Evolutionary conservation across 1,284 basidiomycete species (phyloP), one percentile per base, ranked within the genome.

Genomic region (Phellinidium pouzarii): DNA sequence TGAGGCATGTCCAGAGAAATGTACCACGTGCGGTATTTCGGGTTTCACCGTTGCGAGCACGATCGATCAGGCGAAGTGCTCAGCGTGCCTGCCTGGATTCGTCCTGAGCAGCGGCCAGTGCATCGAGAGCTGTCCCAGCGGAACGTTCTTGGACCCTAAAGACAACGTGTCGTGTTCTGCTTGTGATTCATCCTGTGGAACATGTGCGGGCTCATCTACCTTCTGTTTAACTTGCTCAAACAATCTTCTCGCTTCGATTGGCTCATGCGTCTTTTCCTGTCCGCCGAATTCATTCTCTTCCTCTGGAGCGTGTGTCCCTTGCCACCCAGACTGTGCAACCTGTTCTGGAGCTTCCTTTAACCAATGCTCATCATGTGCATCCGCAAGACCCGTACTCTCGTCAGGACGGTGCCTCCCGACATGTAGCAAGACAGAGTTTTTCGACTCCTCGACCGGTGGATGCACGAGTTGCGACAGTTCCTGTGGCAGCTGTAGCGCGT

Each of bases 311-410:
- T 92, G 89, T 66, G 61, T 82, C 48, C 59, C 78, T 2, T 92
- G 90, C 66, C 89, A 92, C 55, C 79, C 87, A 0, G 90, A 92
- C 63, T 92, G 89, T 61, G 78, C 77, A 4, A 80, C 82, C 4
- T 92, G 90, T 67, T 77, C 82, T 20, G 84, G 84, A 26, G 64
- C 75, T 29, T 74, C 78, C 1, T 88, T 90, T 70, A 82, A 78
- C 62, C 84, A 91, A 63, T 92, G 90, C 67, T 74, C 78, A 3
- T 76, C 79, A 45, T 92, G 89, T 62, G 73, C 79, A 17, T 60
- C 82, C 37, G 66, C 72, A 19, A 78, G 80, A 1, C 89, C 89
- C 0, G 86, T 91, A 27, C 77, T 84, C 43, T 78, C 78, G 31
- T 77, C 76, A 48, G 84, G 84, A 9, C 75, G 86, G 47, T 91